These are phyloP conservation scores for Rosa hybrid DNA, from an alignment of 331 rosid species.

Conservation along the genomic window DNA sequence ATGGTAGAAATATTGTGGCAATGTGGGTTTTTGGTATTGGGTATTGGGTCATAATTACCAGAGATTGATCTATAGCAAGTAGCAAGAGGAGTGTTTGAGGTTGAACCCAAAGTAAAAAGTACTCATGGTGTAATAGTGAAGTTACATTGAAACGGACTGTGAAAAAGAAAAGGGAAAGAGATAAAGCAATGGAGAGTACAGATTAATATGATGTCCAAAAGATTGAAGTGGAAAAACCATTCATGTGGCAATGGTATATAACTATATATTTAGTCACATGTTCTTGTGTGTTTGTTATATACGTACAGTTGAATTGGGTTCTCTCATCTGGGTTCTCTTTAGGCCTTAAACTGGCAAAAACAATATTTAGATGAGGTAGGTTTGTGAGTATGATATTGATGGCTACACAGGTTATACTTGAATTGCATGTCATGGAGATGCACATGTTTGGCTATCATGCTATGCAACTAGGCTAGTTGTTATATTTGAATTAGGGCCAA, in stretches of 20 bases:
- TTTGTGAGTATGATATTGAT: conserved; percentile 15
- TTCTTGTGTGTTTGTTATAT: not conserved
- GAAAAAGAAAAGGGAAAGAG: not conserved
- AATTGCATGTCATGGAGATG: not conserved
- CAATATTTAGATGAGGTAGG: not conserved
- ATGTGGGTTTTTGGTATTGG: conserved; percentile 28
- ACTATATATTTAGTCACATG: not conserved
- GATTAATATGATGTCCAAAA: conserved; percentile 1
- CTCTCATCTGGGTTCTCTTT: not conserved
- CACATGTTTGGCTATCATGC: not conserved
- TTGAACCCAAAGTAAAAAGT: conserved; percentile 11
- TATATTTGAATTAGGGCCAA: not conserved
- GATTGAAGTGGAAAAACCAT: conserved; percentile 14
- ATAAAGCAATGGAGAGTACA: not conserved
- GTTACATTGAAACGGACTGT: conserved; percentile 11
- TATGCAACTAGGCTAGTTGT: not conserved
- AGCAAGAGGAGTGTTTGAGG: conserved; percentile 29
- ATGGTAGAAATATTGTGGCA: conserved; percentile 22
- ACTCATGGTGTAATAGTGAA: conserved; percentile 26
- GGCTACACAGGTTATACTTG: conserved; percentile 10
- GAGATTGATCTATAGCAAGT: not conserved
- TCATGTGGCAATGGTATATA: conserved; percentile 1
- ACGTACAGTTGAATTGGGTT: not conserved
- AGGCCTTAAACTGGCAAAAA: not conserved
- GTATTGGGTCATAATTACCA: conserved; percentile 34